Evolutionary conservation across 495 filamentous ascomycete species (phyloP).

Genomic region (Rusavskia elegans): DNA sequence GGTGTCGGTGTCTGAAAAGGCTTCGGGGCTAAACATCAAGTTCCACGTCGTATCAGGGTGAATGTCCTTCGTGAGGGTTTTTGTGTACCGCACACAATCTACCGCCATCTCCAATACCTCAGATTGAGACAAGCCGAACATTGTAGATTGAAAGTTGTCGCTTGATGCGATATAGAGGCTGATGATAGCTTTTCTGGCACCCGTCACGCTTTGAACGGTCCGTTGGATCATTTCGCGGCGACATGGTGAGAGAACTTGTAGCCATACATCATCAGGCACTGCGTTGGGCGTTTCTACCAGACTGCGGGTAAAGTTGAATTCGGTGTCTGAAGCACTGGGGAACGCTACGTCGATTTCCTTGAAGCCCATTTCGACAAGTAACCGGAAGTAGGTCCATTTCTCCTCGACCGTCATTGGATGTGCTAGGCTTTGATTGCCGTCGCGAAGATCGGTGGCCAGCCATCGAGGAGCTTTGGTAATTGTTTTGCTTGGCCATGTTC

Average conservation of each 20-base stretch:
- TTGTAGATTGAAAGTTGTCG: too few relatives aligned
- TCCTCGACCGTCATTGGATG: slow-evolving; percentile 77
- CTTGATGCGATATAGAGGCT: too few relatives aligned
- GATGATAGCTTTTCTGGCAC: too few relatives aligned
- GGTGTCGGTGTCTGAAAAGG: slow-evolving; percentile 76
- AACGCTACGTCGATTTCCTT: slow-evolving; percentile 95
- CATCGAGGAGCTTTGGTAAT: slow-evolving; percentile 65
- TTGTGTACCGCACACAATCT: slow-evolving; percentile 69
- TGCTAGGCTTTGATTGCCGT: slow-evolving; percentile 72
- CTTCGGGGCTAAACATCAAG: slow-evolving; percentile 90
- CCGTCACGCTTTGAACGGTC: slow-evolving; percentile 39
- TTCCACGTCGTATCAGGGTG: slow-evolving; percentile 78
- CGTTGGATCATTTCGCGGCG: slow-evolving; percentile 76
- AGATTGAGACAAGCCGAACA: too few relatives aligned
- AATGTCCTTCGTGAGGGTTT: slow-evolving; percentile 20
- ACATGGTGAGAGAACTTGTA: slow-evolving; percentile 85
- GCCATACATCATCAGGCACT: slow-evolving; percentile 80
- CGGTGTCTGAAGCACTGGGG: slow-evolving; percentile 76
- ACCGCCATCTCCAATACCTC: too few relatives aligned
- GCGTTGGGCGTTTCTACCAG: slow-evolving; percentile 45
- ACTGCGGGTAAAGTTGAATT: slow-evolving; percentile 63
- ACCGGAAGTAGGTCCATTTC: slow-evolving; percentile 84
- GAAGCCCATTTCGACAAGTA: slow-evolving; percentile 81
- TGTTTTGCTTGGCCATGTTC: slow-evolving; percentile 5
- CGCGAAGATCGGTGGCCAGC: slow-evolving; percentile 66